Conservation (phyloP, 202 grass and related monocot species). For the Zoysia matrella region DNA sequence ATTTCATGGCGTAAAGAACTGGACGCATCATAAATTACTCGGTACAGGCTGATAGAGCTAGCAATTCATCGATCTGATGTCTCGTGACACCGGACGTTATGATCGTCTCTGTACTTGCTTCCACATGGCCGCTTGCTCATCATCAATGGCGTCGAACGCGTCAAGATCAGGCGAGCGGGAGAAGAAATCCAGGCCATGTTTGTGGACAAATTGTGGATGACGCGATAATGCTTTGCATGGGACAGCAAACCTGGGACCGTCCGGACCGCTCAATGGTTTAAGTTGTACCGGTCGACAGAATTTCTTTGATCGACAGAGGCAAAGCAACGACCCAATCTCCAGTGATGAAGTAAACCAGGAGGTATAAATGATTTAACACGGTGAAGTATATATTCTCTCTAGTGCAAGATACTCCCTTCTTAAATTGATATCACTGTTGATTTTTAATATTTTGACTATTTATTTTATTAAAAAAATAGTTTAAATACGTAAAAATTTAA, state of each 20-base stretch:
- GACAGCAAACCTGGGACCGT: conserved; percentile 30
- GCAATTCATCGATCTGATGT: conserved; percentile 22
- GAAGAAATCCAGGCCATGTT: neutral
- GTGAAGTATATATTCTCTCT: conserved; percentile 7
- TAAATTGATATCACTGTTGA: no score
- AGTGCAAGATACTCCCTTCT: neutral
- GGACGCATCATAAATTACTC: conserved; percentile 16
- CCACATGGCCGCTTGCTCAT: conserved; percentile 38
- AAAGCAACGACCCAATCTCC: neutral
- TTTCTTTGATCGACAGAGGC: conserved; percentile 4
- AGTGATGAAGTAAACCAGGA: neutral
- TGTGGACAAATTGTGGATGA: neutral
- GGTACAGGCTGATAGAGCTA: neutral
- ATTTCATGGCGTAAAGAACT: conserved; percentile 2
- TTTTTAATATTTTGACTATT: no score
- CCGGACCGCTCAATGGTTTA: neutral
- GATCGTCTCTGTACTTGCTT: conserved; percentile 25
- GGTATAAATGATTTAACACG: neutral
- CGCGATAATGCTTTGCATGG: neutral
- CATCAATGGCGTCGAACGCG: neutral
- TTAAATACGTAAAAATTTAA: no score
- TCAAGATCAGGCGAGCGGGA: conserved; percentile 8
- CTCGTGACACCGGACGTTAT: conserved; percentile 35
- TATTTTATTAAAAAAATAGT: no score
- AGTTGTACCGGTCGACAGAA: conserved; percentile 2